Percentiles rank a stretch among this genome's conserved stretches.
Conservation (phyloP, 2,329 filamentous ascomycete species). For the Apiospora rasikravindrae region DNA sequence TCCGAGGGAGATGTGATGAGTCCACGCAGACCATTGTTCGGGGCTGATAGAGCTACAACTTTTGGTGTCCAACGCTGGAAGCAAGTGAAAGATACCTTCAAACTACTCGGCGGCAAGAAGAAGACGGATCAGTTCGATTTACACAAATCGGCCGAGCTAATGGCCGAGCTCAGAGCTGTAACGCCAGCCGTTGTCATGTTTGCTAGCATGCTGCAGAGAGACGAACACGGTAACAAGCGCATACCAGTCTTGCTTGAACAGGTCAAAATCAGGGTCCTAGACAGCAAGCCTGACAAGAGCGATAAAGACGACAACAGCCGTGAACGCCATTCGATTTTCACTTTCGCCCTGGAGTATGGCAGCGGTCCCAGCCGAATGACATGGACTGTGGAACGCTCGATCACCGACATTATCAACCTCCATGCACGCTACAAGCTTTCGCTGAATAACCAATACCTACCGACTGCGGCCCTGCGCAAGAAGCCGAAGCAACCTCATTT, state of each 20-base stretch:
- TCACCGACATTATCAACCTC: conserved; percentile 89
- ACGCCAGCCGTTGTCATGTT: conserved; percentile 92
- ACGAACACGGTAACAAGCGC: conserved; percentile 92
- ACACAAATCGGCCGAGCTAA: conserved; percentile 92
- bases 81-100: conserved; percentile 88
- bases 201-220: conserved; percentile 96
- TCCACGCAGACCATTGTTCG: conserved; percentile 62
- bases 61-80: conserved; percentile 86
- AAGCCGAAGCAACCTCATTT: conserved; percentile 87
- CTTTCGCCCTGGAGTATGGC: conserved; percentile 93
- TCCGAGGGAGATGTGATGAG: conserved; percentile 68
- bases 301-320: conserved; percentile 65
- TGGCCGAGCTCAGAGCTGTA: conserved; percentile 92
- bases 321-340: conserved; percentile 82
- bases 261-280: conserved; percentile 84
- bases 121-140: conserved; percentile 91
- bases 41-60: conserved; percentile 71
- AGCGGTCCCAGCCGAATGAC: conserved; percentile 95
- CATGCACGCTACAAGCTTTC: conserved; percentile 93
- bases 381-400: conserved; percentile 87
- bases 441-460: conserved; percentile 73
- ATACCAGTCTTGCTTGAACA: conserved; percentile 96
- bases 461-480: conserved; percentile 68
- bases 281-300: conserved; percentile 74
- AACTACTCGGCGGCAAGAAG: conserved; percentile 71